These are phyloP conservation scores for Lenwebbia sp. DNA, from an alignment of 345 rosid genomes.

Conservation along the genomic window DNA sequence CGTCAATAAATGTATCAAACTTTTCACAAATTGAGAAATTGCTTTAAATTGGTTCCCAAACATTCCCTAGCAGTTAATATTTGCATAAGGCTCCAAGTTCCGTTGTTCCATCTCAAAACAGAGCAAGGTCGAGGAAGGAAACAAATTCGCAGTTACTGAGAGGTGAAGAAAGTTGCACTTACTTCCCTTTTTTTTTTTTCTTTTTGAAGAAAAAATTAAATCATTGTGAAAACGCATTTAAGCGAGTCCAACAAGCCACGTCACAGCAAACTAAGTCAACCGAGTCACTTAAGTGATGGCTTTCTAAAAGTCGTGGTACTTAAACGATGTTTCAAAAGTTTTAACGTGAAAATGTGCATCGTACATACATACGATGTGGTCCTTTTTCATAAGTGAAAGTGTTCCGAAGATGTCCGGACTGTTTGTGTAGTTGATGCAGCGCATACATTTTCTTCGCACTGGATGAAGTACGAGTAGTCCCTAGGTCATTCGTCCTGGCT, in stretches of 20 bases:
- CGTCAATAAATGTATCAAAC: not conserved
- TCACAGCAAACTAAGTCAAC: not conserved
- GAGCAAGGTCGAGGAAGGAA: not conserved
- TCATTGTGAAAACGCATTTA: not conserved
- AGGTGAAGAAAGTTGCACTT: not conserved
- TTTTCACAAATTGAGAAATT: not conserved
- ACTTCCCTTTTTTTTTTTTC: not conserved
- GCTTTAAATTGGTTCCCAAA: not conserved
- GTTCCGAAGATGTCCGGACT: not conserved
- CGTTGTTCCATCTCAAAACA: not conserved
- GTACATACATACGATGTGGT: not conserved
- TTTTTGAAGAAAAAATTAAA: not conserved
- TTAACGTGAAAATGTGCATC: not conserved
- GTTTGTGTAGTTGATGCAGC: not conserved
- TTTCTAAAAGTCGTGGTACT: not conserved
- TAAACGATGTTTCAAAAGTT: not conserved
- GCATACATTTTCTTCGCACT: not conserved
- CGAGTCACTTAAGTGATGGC: not conserved
- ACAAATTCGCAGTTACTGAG: not conserved
- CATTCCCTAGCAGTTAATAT: not conserved
- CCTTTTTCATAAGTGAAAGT: not conserved
- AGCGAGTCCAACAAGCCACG: not conserved
- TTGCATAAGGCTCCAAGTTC: not conserved
- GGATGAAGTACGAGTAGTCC: not conserved
- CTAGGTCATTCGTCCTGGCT: not conserved